Evolutionary conservation across 345 rosid genomes (phyloP), one percentile per base, ranked within the genome.

Genomic region (Hirschfeldia incana): DNA sequence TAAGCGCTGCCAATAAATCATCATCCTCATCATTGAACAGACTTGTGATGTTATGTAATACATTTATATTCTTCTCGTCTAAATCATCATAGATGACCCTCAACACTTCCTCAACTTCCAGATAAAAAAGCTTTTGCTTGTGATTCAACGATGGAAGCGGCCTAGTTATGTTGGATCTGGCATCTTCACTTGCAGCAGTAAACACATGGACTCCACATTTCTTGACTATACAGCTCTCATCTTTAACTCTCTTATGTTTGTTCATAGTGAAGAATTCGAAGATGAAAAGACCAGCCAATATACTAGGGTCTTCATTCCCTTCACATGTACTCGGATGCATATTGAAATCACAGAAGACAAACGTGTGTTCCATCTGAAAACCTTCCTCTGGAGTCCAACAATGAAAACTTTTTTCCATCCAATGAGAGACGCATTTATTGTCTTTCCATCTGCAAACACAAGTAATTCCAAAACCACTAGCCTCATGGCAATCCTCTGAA

Each of bases 401-500:
- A 28, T 68, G 12, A 28, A 68, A 68, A 1, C 1, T 28, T 68
- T 44, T 68, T 13, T 46, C 72, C 3, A 68, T 36, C 4, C 37
- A 46, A 28, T 46, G 72, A 68, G 72, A 68, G 60, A 39, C 0
- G 29, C 2, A 5, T 27, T 46, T 12, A 12, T 7, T 42, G 70
- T 66, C 70, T 37, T 36, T 66, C 70, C 70, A 66, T n/a, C 53
- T 66, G 70, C 70, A 37, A 9, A 66, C 70, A 66, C 53, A 66
- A 8, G 12, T 66, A 10, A 66, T 8, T 8, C 15, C 15, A 37
- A 66, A 66, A 17, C n/a, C 53, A 37, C 8, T 21, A 66, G 70
- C 46, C 8, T 37, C 12, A 0, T 37, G 53, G 51, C 17, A 65
- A 65, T 37, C 30, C 70, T 66, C 51, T 6, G 4, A 37, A 37